Conservation (phyloP, 2,329 filamentous ascomycete genomes). For the Pyrenophora seminiperda region DNA sequence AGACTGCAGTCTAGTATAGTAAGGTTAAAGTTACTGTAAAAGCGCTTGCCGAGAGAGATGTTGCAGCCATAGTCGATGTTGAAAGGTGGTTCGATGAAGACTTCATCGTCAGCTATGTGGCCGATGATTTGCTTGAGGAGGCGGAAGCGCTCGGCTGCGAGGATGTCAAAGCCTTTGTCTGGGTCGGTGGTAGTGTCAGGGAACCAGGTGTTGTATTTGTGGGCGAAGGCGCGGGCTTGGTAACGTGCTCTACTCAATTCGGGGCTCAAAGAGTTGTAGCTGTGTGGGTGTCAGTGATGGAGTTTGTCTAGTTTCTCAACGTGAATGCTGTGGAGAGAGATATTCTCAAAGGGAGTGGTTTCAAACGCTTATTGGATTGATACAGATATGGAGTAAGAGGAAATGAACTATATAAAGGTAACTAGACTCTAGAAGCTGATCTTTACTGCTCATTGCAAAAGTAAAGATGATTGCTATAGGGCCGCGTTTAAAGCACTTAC, state of each 20-base stretch:
- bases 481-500: slow-evolving; percentile 50
- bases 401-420: no score
- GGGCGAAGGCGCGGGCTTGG: slow-evolving; percentile 60
- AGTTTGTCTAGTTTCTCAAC: background rate
- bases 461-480: no score
- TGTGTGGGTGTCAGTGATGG: slow-evolving; percentile 24
- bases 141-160: slow-evolving; percentile 32
- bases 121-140: slow-evolving; percentile 40
- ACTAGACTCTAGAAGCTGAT: no score
- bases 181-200: slow-evolving; percentile 24
- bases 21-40: slow-evolving; percentile 66
- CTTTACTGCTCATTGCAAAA: background rate
- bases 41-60: slow-evolving; percentile 64
- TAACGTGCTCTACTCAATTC: slow-evolving; percentile 59
- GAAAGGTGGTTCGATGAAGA: slow-evolving; percentile 65
- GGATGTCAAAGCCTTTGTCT: slow-evolving; percentile 28
- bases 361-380: background rate
- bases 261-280: slow-evolving; percentile 58
- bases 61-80: slow-evolving; percentile 70
- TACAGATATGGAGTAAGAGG: no score
- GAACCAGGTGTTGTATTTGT: slow-evolving; percentile 62
- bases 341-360: background rate
- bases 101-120: slow-evolving; percentile 39
- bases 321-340: background rate
- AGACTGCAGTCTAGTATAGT: slow-evolving; percentile 60